These are phyloP conservation scores for Xylaria intraflava DNA, from an alignment of 495 filamentous ascomycete species.

Conservation along the genomic window DNA sequence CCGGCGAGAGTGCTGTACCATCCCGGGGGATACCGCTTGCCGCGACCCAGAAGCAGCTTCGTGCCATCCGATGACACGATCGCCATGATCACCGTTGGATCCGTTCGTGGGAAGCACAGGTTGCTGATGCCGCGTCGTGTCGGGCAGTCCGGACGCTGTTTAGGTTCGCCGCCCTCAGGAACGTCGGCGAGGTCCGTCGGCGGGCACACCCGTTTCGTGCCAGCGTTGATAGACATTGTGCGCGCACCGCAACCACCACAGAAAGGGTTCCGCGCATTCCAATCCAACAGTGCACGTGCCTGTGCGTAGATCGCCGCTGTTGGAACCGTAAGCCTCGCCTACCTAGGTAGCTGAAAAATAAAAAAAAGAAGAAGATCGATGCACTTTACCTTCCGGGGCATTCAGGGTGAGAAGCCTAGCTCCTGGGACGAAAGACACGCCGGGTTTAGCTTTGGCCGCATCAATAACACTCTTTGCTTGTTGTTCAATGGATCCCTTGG, in stretches of 20 bases:
- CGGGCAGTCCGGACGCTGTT: conserved; percentile 59
- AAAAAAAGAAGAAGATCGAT: conserved; percentile 1
- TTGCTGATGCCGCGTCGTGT: conserved; percentile 74
- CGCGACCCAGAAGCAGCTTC: conserved; percentile 75
- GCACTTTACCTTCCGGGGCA: conserved; percentile 36
- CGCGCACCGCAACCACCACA: conserved; percentile 75
- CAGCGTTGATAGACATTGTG: conserved; percentile 80
- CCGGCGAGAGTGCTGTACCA: conserved; percentile 92
- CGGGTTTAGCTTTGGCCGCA: conserved; percentile 23
- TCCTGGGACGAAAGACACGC: conserved; percentile 22
- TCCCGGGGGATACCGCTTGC: conserved; percentile 70
- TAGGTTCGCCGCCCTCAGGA: conserved; percentile 30
- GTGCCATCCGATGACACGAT: conserved; percentile 69
- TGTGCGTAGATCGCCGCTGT: conserved; percentile 87
- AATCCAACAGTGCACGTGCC: conserved; percentile 82
- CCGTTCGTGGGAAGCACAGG: conserved; percentile 85
- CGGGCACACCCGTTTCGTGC: conserved; percentile 86
- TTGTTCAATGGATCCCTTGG: conserved; percentile 53
- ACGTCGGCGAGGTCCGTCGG: conserved; percentile 57
- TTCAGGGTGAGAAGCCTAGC: conserved; percentile 34
- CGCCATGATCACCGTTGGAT: conserved; percentile 94
- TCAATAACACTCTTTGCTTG: conserved; percentile 46
- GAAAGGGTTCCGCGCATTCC: conserved; percentile 90
- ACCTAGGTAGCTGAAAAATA: neutral
- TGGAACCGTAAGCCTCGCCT: neutral